Percentiles rank a stretch among this genome's conserved stretches.
Evolutionary conservation across 2,329 filamentous ascomycete species (phyloP).

Genomic region (Sordariomycetes sp.): DNA sequence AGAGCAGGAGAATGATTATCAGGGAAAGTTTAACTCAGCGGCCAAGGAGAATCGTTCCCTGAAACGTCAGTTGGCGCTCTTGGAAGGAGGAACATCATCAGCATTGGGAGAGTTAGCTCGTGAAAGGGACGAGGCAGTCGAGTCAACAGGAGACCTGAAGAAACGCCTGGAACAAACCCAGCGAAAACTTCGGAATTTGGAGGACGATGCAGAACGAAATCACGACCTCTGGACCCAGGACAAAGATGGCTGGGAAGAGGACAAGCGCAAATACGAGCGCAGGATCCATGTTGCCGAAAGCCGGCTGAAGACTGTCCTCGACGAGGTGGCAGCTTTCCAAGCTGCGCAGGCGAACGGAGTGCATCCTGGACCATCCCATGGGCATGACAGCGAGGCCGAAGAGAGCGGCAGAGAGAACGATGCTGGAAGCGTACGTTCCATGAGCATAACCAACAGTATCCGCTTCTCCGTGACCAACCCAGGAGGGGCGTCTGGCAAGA

Average conservation of each 20-base stretch:
- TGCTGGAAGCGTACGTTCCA: slow-evolving; percentile 59
- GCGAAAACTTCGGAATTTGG: slow-evolving; percentile 68
- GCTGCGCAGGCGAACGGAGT: slow-evolving; percentile 35
- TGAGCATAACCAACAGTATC: slow-evolving; percentile 63
- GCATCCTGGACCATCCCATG: slow-evolving; percentile 23
- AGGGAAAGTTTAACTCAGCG: slow-evolving; percentile 49
- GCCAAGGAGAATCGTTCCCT: slow-evolving; percentile 71
- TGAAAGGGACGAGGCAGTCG: slow-evolving; percentile 78
- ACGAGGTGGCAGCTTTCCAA: slow-evolving; percentile 72
- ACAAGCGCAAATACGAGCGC: slow-evolving; percentile 72
- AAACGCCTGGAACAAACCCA: slow-evolving; percentile 69
- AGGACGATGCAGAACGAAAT: slow-evolving; percentile 72
- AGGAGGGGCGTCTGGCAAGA: slow-evolving; percentile 39
- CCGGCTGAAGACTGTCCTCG: slow-evolving; percentile 72
- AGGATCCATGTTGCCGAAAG: slow-evolving; percentile 86
- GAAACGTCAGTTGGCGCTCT: slow-evolving; percentile 75
- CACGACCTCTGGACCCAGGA: slow-evolving; percentile 79
- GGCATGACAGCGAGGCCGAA: slow-evolving; percentile 48
- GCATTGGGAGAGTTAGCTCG: slow-evolving; percentile 74
- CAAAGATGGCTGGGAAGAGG: slow-evolving; percentile 75
- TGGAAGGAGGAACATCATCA: slow-evolving; percentile 82
- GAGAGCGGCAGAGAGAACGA: slow-evolving; percentile 59
- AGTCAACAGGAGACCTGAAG: slow-evolving; percentile 61
- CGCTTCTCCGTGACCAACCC: slow-evolving; percentile 60
- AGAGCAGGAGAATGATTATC: slow-evolving; percentile 65